A percentile compares a stretch with the other conserved stretches of the same genome.
These are phyloP conservation scores for Xylariaceae sp. DNA, from an alignment of 2,329 filamentous ascomycete species.

Conservation along the genomic window DNA sequence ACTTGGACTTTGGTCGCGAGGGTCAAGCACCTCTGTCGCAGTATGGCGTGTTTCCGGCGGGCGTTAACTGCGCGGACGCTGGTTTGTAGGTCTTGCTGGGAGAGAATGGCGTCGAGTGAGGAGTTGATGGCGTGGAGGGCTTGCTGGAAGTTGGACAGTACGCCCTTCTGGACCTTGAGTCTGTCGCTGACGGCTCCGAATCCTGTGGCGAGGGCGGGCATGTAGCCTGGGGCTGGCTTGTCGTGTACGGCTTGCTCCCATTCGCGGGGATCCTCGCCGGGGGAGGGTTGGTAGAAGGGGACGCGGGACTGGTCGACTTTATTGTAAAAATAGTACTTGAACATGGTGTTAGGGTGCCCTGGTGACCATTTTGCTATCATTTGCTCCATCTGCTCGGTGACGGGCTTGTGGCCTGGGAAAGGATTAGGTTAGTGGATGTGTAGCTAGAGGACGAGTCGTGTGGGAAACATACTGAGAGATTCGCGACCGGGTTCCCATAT, in stretches of 20 bases:
- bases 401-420: slow-evolving; percentile 62
- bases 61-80: slow-evolving; percentile 71
- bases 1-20: slow-evolving; percentile 79
- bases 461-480: slow-evolving; percentile 21
- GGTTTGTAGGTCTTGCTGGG: slow-evolving; percentile 72
- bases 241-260: slow-evolving; percentile 82
- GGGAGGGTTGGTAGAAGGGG: slow-evolving; percentile 70
- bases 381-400: slow-evolving; percentile 68
- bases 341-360: slow-evolving; percentile 62
- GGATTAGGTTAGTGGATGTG: slow-evolving; percentile 6
- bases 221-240: slow-evolving; percentile 71
- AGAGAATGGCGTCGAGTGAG: slow-evolving; percentile 66
- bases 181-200: slow-evolving; percentile 69
- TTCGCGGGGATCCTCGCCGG: slow-evolving; percentile 68
- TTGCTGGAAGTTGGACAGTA: slow-evolving; percentile 65
- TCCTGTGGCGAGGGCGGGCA: slow-evolving; percentile 72
- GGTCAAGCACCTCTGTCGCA: slow-evolving; percentile 68
- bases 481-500: slow-evolving; percentile 32
- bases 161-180: slow-evolving; percentile 66
- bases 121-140: slow-evolving; percentile 77
- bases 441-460: not conserved
- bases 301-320: slow-evolving; percentile 69
- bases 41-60: slow-evolving; percentile 65
- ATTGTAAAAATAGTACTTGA: slow-evolving; percentile 87
- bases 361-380: slow-evolving; percentile 74